A percentile compares a stretch with the other conserved stretches of the same genome.
Evolutionary conservation across 441 rosid species (phyloP).

Genomic region (Erysimum pusillum): DNA sequence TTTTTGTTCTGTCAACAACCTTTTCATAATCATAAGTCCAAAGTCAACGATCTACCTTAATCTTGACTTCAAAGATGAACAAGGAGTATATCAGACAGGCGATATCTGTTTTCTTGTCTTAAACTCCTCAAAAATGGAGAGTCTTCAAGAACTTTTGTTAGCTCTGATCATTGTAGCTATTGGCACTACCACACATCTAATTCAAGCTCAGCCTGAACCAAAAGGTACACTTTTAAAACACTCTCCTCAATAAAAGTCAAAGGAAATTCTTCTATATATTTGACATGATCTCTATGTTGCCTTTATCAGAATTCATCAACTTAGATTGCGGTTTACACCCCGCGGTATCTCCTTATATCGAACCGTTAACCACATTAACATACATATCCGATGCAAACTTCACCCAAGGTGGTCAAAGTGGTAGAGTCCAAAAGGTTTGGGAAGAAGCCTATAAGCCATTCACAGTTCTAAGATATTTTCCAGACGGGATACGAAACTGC

Average conservation of each 20-base stretch:
- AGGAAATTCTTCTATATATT: background rate
- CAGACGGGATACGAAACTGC: slow-evolving; percentile 55
- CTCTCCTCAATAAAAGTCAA: background rate
- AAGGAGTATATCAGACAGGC: slow-evolving; percentile 16
- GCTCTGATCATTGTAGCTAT: slow-evolving; percentile 23
- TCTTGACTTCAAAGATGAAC: slow-evolving; percentile 31
- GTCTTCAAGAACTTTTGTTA: slow-evolving; percentile 11
- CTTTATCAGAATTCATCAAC: slow-evolving; percentile 37
- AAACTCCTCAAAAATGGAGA: slow-evolving; percentile 22
- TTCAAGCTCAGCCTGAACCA: slow-evolving; percentile 39
- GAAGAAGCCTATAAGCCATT: slow-evolving; percentile 39
- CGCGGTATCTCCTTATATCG: slow-evolving; percentile 26
- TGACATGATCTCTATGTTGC: background rate
- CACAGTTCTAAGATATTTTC: slow-evolving; percentile 52
- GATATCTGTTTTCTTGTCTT: slow-evolving; percentile 29
- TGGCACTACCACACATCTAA: background rate
- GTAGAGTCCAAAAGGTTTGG: slow-evolving; percentile 35
- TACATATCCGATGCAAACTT: slow-evolving; percentile 35
- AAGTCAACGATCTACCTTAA: slow-evolving; percentile 33
- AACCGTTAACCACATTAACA: slow-evolving; percentile 28
- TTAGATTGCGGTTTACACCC: slow-evolving; percentile 41
- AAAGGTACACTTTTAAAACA: slow-evolving; percentile 22
- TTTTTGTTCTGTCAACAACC: slow-evolving; percentile 25
- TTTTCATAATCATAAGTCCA: slow-evolving; percentile 23
- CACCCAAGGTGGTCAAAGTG: slow-evolving; percentile 40